These are phyloP conservation scores for Cladosporium sp. DNA, from an alignment of 2,329 filamentous ascomycete species.

Conservation along the genomic window DNA sequence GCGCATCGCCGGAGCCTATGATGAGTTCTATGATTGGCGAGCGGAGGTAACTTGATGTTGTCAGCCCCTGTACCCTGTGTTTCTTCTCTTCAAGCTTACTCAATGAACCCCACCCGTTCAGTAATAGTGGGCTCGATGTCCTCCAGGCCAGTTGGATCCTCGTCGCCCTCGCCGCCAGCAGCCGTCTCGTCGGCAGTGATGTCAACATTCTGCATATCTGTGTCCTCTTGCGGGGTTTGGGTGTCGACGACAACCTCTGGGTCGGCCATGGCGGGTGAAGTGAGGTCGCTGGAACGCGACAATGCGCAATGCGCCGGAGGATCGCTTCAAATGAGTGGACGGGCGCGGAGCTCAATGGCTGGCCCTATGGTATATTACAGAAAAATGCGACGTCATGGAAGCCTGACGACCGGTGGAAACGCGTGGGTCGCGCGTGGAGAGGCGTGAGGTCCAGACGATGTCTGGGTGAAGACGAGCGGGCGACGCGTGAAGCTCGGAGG, in stretches of 20 bases:
- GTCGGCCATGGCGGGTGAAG: slow-evolving; percentile 25
- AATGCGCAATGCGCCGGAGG: slow-evolving; percentile 2
- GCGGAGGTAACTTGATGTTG: slow-evolving; percentile 27
- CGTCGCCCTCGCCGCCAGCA: slow-evolving; percentile 20
- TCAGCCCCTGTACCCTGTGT: neutral
- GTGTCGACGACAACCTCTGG: slow-evolving; percentile 27
- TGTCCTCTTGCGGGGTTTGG: slow-evolving; percentile 17
- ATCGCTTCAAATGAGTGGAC: neutral
- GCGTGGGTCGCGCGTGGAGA: too few species aligned
- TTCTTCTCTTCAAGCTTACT: slow-evolving; percentile 30
- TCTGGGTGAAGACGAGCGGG: too few species aligned
- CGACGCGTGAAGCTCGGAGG: too few species aligned
- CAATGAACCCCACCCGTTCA: slow-evolving; percentile 39
- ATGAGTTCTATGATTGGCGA: slow-evolving; percentile 43
- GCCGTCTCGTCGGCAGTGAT: slow-evolving; percentile 16
- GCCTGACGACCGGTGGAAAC: too few species aligned
- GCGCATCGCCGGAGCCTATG: slow-evolving; percentile 47
- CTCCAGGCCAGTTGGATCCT: slow-evolving; percentile 33
- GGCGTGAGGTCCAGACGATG: too few species aligned
- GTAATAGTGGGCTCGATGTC: slow-evolving; percentile 38
- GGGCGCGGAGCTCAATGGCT: too few species aligned
- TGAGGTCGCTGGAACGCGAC: neutral
- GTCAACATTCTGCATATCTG: slow-evolving; percentile 41
- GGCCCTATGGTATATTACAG: too few species aligned
- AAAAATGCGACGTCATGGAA: too few species aligned